Evolutionary conservation across 352 stramenopile species (phyloP).

Genomic region (Pythium monospermum): DNA sequence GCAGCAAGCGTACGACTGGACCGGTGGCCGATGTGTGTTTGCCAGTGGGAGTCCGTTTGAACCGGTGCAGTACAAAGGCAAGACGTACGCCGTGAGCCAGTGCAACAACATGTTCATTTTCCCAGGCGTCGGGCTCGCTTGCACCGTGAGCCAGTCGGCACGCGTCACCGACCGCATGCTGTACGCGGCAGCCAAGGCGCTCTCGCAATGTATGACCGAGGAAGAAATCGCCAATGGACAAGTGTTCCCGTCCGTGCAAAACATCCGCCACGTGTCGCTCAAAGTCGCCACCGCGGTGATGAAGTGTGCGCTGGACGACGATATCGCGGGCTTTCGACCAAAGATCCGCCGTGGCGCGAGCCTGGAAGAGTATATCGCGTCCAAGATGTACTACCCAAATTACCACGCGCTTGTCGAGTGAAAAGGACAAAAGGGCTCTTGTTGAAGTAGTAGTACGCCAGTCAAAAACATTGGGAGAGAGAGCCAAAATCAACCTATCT

Average conservation of each 20-base stretch:
- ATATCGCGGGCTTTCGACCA: conserved; percentile 74
- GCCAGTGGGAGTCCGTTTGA: conserved; percentile 95
- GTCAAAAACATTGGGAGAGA: no score
- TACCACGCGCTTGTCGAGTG: conserved; percentile 92
- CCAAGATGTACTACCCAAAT: conserved; percentile 94
- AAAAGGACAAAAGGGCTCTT: no score
- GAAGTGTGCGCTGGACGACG: conserved; percentile 83
- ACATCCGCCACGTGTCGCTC: conserved; percentile 92
- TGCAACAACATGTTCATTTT: conserved; percentile 99
- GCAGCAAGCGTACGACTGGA: conserved; percentile 96
- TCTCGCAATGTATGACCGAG: conserved; percentile 90
- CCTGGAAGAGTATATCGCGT: conserved; percentile 87
- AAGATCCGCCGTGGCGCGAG: conserved; percentile 66
- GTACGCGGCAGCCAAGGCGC: conserved; percentile 90
- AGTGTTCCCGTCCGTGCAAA: conserved; percentile 92
- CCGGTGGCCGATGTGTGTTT: conserved; percentile 93
- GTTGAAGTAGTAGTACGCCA: no score
- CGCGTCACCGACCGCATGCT: conserved; percentile 94
- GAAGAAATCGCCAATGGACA: conserved; percentile 91
- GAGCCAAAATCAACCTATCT: no score
- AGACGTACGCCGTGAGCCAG: conserved; percentile 76
- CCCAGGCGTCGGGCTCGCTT: conserved; percentile 92
- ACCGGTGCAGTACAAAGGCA: conserved; percentile 86
- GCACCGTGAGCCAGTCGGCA: conserved; percentile 71
- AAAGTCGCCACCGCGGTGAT: conserved; percentile 92